phyloP scores from a whole-genome alignment of 2,329 filamentous ascomycete species.

The Shiraia bambusicola region DNA sequence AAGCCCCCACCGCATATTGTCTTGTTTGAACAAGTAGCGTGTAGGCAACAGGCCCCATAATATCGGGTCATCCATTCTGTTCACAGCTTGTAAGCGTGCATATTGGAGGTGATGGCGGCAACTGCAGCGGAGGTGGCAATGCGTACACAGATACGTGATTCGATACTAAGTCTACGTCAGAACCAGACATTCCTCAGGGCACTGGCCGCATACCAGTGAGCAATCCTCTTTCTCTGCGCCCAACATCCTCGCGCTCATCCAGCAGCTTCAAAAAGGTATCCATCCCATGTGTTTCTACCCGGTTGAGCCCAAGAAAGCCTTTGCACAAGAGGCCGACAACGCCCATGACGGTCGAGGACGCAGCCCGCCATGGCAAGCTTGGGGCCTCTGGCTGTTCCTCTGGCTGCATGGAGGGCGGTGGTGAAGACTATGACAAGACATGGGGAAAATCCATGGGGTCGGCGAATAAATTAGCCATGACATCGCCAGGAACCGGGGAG shows the following conservation, averaged over 20 bases:
- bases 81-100: constrained; percentile 14
- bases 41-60: constrained; percentile 89
- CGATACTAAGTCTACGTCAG: constrained; percentile 60
- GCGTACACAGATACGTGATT: constrained; percentile 89
- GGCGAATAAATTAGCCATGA: constrained; percentile 17
- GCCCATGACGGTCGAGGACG: constrained; percentile 74
- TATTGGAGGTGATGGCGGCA: constrained; percentile 6
- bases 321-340: constrained; percentile 70
- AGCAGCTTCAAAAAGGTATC: constrained; percentile 73
- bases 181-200: neutral
- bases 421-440: constrained; percentile 16
- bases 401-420: constrained; percentile 40
- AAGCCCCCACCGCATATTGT: constrained; percentile 82
- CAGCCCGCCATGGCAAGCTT: constrained; percentile 68
- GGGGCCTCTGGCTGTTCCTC: constrained; percentile 55
- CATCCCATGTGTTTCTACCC: constrained; percentile 74
- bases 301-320: constrained; percentile 73
- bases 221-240: constrained; percentile 70
- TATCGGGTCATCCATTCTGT: constrained; percentile 87
- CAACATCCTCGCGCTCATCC: constrained; percentile 69
- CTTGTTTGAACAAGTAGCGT: constrained; percentile 68
- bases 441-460: constrained; percentile 8
- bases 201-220: constrained; percentile 66
- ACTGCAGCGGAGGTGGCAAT: constrained; percentile 27
- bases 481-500: constrained; percentile 19